phyloP scores from a whole-genome alignment of 192 early-diverging fungal genomes.

The Backusella psychrophila region DNA sequence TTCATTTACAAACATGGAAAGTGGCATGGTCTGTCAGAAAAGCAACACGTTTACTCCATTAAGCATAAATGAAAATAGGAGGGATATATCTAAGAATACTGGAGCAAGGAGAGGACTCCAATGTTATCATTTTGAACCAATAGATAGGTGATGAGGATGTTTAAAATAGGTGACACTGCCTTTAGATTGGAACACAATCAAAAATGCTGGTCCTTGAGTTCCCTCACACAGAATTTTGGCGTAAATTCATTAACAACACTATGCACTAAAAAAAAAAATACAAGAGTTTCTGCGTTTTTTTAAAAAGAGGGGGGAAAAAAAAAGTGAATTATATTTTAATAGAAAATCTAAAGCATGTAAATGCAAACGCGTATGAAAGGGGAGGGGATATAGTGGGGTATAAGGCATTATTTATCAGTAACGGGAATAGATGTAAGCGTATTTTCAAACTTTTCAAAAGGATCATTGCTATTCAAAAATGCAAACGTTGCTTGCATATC shows the following conservation, averaged over 20 bases:
- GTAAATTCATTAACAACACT: not conserved
- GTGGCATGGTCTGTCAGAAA: not conserved
- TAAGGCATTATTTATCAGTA: not conserved
- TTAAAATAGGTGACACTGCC: not conserved
- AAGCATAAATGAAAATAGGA: not conserved
- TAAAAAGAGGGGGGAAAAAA: not conserved
- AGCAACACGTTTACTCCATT: not conserved
- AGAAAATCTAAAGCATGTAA: not conserved
- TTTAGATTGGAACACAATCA: not conserved
- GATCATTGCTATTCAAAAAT: constrained; percentile 1
- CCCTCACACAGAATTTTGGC: not conserved
- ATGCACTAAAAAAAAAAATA: not conserved
- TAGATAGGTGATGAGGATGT: not conserved
- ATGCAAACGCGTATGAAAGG: not conserved
- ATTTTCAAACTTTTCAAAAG: not conserved
- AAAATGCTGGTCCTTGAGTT: not conserved
- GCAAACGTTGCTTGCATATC: constrained; percentile 15
- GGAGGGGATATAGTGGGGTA: not conserved
- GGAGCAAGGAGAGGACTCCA: too few relatives aligned
- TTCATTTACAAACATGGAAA: not conserved
- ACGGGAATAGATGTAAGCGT: not conserved
- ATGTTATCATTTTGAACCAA: not conserved
- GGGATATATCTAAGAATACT: not conserved
- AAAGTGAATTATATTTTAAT: not conserved
- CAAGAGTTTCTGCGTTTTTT: not conserved